Evolutionary conservation across 73 alveolate species (phyloP), one percentile per base, ranked within the genome.

Genomic region (Breviolum minutum): DNA sequence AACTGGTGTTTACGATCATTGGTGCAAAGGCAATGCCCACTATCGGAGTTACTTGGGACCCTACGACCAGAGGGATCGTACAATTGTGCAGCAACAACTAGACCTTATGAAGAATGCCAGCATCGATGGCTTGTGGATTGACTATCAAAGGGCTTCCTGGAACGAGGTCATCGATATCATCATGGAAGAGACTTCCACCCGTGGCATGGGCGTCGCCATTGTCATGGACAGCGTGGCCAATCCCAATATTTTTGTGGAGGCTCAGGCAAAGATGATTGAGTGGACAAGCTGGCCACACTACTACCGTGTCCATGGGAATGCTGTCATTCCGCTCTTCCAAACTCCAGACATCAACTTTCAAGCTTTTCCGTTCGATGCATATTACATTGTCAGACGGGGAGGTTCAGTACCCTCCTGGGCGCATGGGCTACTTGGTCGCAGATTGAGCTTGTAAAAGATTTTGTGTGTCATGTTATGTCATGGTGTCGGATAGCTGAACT

Each of bases 51-150:
- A 4, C 26, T 40, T 91, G 87, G 97, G 97, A 79, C 40, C 22
- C 40, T 91, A 91, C 30, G 27, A 91, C 76, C 66, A 48, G 97
- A 91, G 60, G 48, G 77, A 91, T 14, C 97, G 97, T 29, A 76
- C 63, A 29, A 73, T 91, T 16, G 88, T 91, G 27, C 76, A 66
- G 79, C 97, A 91, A 63, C 97, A 91, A 79, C 40, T 91, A 29
- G 97, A 91, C 88, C 88, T 91, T 61, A 91, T 91, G 97, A 91
- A 91, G 82, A 32, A 77, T 24, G 60, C 88, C 14, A 79, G 97
- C 97, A 91, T 91, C 66, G 97, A 91, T 40, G 97, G 97, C 71
- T 16, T 91, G 89, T 91, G 97, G 97, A 91, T 91, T 64, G 97
- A 91, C 79, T 91, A 91, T 29, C 97, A 91, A 29, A 77, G 70